Evolutionary conservation across 495 filamentous ascomycete species (phyloP), one percentile per base, ranked within the genome.

Genomic region (Filosporella fistucella): DNA sequence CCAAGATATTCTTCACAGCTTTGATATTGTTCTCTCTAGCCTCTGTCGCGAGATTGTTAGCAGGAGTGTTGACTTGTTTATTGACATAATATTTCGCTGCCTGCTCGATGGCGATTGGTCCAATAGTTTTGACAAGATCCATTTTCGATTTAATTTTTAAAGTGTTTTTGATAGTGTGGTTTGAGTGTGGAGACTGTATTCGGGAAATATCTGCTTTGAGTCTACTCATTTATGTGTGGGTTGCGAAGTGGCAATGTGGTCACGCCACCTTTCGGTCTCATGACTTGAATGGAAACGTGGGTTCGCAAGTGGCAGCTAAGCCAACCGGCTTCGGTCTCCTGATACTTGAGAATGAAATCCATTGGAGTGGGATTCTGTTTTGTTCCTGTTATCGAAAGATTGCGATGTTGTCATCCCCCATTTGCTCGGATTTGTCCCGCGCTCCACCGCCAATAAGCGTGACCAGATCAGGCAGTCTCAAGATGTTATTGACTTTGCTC

Each of bases 51-150:
- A 51, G 41, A 2, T 45, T 22, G 10, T 29, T 26, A 1, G 40
- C 22, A 14, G 40, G 40, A 17, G 34, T 20, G 20, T 14, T 22
- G 2, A 40, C 21, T n/a, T 25, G 11, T 17, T 51, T 40, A 14
- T 22, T 38, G 23, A 38, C 40, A n/a, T n/a, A n/a, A 34, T 45
- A 51, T 29, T 45, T 51, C 13, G 41, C 22, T 36, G 38, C 47
- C 38, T 37, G 20, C 23, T 50, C 30, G 12, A 50, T 33, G 1
- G 47, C 47, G 7, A 50, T 23, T 5, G 47, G 47, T 4, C 28
- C 39, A 13, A 50, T 21, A 13, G 39, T 17, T 36, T 21, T 24
- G 29, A 50, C 22, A 13, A 43, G 25, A 13, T 50, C 22, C 35
- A 38, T 38, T 38, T 38, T 4, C 35, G 35, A 38, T 10, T 38